Base-by-base conservation (phyloP, 2,329 filamentous ascomycete genomes). In the Epichloe sp. region DNA sequence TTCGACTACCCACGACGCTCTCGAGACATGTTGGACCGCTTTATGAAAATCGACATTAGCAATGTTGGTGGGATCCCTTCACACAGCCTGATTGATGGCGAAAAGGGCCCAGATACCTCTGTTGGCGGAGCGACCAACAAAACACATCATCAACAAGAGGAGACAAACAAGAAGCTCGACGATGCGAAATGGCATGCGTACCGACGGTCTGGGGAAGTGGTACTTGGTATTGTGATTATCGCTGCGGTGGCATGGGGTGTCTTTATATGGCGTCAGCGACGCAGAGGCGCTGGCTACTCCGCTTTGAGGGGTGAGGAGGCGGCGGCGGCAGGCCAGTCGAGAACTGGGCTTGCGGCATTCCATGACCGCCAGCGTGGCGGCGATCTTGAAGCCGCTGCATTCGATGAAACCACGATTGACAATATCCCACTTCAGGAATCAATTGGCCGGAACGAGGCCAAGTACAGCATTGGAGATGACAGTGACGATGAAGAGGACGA, bases 21-120 rank as follows among this genome's bases (percentile, higher is more conserved):
- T 19, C 81, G 91, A 55, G 93, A 97, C 65, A 98, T 98, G 93
- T 81, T 98, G 15, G 91, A 98, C 68, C 86, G 93, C 41, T 95
- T 98, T 70, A 88, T 97, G 78, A 80, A 82, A 47, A 88, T 98
- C 41, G 89, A 97, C 63, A 94, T 97, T 57, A 85, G 80, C 59
- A 85, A 79, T 62, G 94, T 96, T 57, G 91, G 91, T 53, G 90
- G 88, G 48, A 71, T 73, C 48, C 88, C 89, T 0, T 78, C 83
- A 1, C 86, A 95, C 65, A 89, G 83, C 52, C 78, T 79, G 35
- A 84, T 95, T 51, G 89, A 95, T 62, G 90, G 90, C 51, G 87
- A 94, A 66, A 88, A 89, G 64, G 80, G 85, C 1, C 82, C 81
- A 5, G 78, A 87, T 58, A 89, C 86, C 1, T 85, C 83, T 17